Percentiles rank a stretch among this genome's conserved stretches.
These are phyloP conservation scores for Hypoxylon sp. DNA, from an alignment of 2,329 filamentous ascomycete species.

Conservation along the genomic window DNA sequence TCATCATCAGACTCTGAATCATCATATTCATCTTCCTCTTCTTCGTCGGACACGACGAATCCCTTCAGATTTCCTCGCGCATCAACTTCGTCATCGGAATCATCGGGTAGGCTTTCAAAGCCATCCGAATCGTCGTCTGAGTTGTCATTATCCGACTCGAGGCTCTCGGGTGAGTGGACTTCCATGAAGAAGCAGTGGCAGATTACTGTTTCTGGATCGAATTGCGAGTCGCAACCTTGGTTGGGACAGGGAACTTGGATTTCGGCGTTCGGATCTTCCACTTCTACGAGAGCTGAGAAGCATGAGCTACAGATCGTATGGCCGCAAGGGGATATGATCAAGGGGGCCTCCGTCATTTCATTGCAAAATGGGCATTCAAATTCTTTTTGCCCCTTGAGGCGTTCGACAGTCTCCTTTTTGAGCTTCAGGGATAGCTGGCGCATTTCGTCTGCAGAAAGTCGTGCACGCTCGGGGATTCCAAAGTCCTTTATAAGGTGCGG, in stretches of 20 bases:
- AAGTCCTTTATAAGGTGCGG: constrained; percentile 73
- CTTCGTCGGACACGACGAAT: constrained; percentile 39
- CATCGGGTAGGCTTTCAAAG: constrained; percentile 29
- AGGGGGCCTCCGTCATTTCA: constrained; percentile 39
- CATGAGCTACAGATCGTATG: constrained; percentile 49
- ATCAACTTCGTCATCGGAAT: constrained; percentile 39
- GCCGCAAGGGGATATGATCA: constrained; percentile 51
- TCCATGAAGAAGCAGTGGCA: constrained; percentile 45
- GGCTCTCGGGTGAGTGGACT: constrained; percentile 35
- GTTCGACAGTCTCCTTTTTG: constrained; percentile 31
- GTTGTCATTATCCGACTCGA: constrained; percentile 19
- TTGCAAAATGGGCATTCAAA: constrained; percentile 48
- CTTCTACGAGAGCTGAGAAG: constrained; percentile 45
- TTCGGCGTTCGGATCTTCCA: constrained; percentile 19
- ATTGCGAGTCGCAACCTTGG: constrained; percentile 26
- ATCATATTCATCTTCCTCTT: constrained; percentile 11
- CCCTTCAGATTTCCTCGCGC: constrained; percentile 42
- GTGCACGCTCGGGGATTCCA: constrained; percentile 48
- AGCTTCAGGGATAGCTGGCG: constrained; percentile 44
- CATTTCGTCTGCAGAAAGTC: constrained; percentile 49
- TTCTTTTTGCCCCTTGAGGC: constrained; percentile 30
- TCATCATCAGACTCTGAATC: constrained; percentile 12
- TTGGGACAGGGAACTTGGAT: constrained; percentile 30
- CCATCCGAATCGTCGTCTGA: constrained; percentile 27
- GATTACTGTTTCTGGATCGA: constrained; percentile 45